phyloP scores from a whole-genome alignment of 148 eudicot species.

The Amaranthus cruentus region DNA sequence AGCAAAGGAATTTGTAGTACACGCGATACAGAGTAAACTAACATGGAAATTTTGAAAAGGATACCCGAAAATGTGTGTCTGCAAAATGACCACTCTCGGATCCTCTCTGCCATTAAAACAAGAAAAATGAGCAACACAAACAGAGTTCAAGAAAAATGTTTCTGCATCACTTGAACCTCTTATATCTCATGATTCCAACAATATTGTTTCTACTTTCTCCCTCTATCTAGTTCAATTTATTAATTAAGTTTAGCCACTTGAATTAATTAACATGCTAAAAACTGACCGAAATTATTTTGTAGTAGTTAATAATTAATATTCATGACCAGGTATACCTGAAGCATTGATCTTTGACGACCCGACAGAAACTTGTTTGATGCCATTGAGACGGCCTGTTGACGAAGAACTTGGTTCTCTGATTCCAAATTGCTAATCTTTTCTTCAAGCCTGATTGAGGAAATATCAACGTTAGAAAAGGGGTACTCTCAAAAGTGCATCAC shows the following conservation, averaged over 20 bases:
- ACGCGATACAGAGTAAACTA: neutral
- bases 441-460: slow-evolving; percentile 56
- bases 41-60: neutral
- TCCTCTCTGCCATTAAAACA: slow-evolving; percentile 56
- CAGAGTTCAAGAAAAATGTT: neutral
- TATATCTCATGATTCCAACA: neutral
- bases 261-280: neutral
- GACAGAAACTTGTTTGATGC: slow-evolving; percentile 84
- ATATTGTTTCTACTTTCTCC: neutral
- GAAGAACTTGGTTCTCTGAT: slow-evolving; percentile 94
- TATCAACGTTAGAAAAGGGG: slow-evolving; percentile 1
- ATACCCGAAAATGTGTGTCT: slow-evolving; percentile 42
- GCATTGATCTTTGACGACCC: slow-evolving; percentile 80
- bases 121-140: slow-evolving; percentile 9
- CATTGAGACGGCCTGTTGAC: slow-evolving; percentile 95
- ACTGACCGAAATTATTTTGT: neutral
- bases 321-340: slow-evolving; percentile 55
- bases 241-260: neutral
- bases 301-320: neutral
- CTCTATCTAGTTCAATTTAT: neutral
- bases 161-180: neutral
- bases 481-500: neutral
- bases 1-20: slow-evolving; percentile 4
- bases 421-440: slow-evolving; percentile 85
- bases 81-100: slow-evolving; percentile 62